A percentile compares a stretch with the other conserved stretches of the same genome.
These are phyloP conservation scores for Penicillium silybi DNA, from an alignment of 495 filamentous ascomycete genomes.

Conservation along the genomic window DNA sequence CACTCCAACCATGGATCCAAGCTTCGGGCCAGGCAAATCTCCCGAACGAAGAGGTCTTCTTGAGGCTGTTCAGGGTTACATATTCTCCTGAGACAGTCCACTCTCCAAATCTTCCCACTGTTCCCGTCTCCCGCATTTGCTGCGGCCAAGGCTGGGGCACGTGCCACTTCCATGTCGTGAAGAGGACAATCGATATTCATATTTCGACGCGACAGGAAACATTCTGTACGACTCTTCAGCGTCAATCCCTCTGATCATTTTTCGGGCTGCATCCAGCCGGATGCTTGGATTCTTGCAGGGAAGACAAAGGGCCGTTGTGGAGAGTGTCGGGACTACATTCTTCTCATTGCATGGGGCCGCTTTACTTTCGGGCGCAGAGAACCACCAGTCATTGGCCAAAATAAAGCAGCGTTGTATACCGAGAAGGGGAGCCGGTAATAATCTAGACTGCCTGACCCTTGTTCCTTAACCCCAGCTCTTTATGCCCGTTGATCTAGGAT, in stretches of 20 bases:
- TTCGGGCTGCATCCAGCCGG: constrained; percentile 19
- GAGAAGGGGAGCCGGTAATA: constrained; percentile 6
- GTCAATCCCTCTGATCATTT: constrained; percentile 9
- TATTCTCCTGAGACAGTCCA: constrained; percentile 12
- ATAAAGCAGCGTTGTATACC: constrained; percentile 6
- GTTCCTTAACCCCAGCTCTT: constrained; percentile 10
- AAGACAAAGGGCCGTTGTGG: background rate
- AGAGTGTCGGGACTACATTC: constrained; percentile 7
- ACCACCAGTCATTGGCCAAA: constrained; percentile 7
- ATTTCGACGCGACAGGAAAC: constrained; percentile 9
- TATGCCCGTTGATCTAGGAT: constrained; percentile 26
- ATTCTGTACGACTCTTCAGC: constrained; percentile 15
- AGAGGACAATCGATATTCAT: background rate
- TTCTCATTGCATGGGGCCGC: background rate
- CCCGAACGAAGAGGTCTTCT: constrained; percentile 4
- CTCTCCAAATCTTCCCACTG: no score
- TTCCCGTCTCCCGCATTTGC: background rate
- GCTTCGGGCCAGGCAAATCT: constrained; percentile 11
- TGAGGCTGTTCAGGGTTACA: constrained; percentile 10
- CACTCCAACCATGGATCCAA: constrained; percentile 20
- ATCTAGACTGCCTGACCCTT: constrained; percentile 9
- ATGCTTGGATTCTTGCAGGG: constrained; percentile 17
- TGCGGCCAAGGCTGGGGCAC: constrained; percentile 15
- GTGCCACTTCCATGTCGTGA: constrained; percentile 9
- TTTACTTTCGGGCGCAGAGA: constrained; percentile 5